These are phyloP conservation scores for Elsinoe fawcettii DNA, from an alignment of 2,329 filamentous ascomycete genomes.

Conservation along the genomic window DNA sequence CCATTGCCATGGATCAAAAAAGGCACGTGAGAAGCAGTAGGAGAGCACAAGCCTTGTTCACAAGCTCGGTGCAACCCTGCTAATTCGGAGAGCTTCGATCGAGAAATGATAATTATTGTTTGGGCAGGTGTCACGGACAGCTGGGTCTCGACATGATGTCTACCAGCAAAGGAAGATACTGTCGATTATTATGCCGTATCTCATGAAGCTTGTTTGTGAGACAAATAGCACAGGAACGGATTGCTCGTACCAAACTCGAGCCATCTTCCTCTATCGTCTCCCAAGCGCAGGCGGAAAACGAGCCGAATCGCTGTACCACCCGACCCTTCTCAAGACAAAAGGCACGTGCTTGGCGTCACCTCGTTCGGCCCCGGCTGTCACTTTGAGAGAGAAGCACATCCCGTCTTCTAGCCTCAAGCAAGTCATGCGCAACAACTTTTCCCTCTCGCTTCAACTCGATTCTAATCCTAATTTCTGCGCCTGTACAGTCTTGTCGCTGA, in stretches of 20 bases:
- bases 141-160: neutral
- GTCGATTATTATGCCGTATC: neutral
- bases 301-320: neutral
- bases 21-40: neutral
- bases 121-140: neutral
- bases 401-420: neutral
- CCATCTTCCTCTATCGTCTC: neutral
- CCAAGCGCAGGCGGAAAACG: neutral
- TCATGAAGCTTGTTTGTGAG: neutral
- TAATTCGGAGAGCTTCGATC: neutral
- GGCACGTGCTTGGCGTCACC: constrained; percentile 4
- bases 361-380: neutral
- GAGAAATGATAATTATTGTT: neutral
- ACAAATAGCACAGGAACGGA: constrained; percentile 1
- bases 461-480: constrained; percentile 1
- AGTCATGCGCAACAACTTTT: constrained; percentile 7
- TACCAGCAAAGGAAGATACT: neutral
- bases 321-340: neutral
- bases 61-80: constrained; percentile 5
- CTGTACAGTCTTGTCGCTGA: constrained; percentile 10
- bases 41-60: neutral
- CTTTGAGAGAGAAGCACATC: constrained; percentile 1
- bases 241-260: neutral
- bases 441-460: neutral
- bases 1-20: neutral